Base-by-base conservation (phyloP, 2,329 filamentous ascomycete species). In the Fusarium oxysporum region DNA sequence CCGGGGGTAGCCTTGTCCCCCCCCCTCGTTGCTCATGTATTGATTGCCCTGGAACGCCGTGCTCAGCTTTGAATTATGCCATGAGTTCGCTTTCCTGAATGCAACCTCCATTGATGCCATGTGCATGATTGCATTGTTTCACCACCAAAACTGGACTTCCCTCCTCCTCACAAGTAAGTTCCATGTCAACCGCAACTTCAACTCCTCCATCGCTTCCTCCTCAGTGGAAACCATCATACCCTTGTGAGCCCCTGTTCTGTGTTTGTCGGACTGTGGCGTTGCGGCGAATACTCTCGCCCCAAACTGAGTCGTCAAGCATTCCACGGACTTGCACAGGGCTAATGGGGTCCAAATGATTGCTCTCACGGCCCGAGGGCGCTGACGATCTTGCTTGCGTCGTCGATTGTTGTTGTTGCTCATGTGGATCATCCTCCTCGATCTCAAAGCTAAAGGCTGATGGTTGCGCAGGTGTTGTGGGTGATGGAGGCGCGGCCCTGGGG, bases 241-340 rank as follows among this genome's bases (percentile, higher is more conserved):
- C 75, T 43, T 79, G 78, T 60, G 82, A 80, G 43, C 79, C 79
- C 56, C 80, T 77, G 30, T 84, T 80, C 19, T 77, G 72, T 51
- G 84, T 83, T 73, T 83, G 85, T 57, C 84, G 84, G 59, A 88
- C 88, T 59, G 95, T 97, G 76, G 96, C 94, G 83, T 94, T 97
- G 70, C 94, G 89, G 72, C 95, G 88, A 73, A 98, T 95, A 85
- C 93, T 97, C 83, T 97, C 94, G 57, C 96, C 93, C 96, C 96
- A 98, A 21, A 93, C 92, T 23, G 94, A 96, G 78, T 96, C 93
- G 78, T 96, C 94, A 61, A 98, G 87, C 79, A 96, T 93, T 74
- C 95, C 91, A 81, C 95, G 90, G 74, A 97, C 93, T 77, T 95
- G 92, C 53, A 91, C 89, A 92, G 91, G 78, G 48, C 59, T 75